Evolutionary conservation across 2,329 filamentous ascomycete genomes (phyloP), one percentile per base, ranked within the genome.

Genomic region (Cladosporium halotolerans): DNA sequence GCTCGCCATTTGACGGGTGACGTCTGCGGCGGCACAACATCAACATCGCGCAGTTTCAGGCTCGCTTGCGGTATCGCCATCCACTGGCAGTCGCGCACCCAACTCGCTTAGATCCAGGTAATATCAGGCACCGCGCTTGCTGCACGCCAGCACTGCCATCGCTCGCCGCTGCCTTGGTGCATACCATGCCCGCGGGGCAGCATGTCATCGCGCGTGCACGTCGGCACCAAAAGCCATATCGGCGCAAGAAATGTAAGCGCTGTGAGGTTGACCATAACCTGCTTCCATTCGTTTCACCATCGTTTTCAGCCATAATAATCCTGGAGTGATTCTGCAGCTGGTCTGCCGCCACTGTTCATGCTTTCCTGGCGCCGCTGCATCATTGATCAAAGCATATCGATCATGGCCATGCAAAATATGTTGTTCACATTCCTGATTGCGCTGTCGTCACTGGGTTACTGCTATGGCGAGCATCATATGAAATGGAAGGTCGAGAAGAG

Each of bases 381-480:
- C 6, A 14, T 14, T 38, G 11, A 38, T 18, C 41, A 31, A 18
- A 34, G 16, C 32, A 28, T 38, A 10, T 16, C 11, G 14, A 45
- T 40, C 33, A 13, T 19, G 13, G 23, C 50, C 33, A 34, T 34
- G 28, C 42, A 23, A 45, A 41, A 10, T 8, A 46, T 47, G 36
- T 18, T 33, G 33, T 3, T 28, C 33, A 39, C 52, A 16, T 40
- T 51, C 4, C 13, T 43, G 4, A 4, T 51, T 33, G 18, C 48
- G n/a, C 38, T 23, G 40, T 23, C 18, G 5, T 13, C 38, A 5
- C 38, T 44, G 9, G 16, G 9, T 5, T 16, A 36, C 4, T 9
- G 16, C 13, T 31, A 41, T 56, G 55, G 33, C 42, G 55, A 60
- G 16, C 62, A 67, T 38, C 67, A 70, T 57, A 68, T 69, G 65